These are phyloP conservation scores for Chaetomium tenue DNA, from an alignment of 495 filamentous ascomycete species.

Conservation along the genomic window DNA sequence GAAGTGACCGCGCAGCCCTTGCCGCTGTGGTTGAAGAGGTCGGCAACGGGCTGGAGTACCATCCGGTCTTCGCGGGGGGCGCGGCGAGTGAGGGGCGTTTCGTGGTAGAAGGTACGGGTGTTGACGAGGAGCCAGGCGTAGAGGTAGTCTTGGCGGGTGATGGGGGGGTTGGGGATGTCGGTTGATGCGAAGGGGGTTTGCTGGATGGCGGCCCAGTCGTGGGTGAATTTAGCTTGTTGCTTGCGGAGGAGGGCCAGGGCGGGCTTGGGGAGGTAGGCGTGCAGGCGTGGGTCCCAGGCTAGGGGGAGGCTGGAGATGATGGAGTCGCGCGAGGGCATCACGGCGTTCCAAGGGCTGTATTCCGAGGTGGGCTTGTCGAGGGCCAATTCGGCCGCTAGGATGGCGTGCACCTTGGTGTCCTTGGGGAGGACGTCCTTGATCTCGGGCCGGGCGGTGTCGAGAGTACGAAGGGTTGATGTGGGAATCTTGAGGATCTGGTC, in stretches of 20 bases:
- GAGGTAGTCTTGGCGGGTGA: slow-evolving; percentile 55
- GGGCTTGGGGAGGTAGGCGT: slow-evolving; percentile 47
- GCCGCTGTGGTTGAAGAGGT: slow-evolving; percentile 78
- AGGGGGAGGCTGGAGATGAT: slow-evolving; percentile 66
- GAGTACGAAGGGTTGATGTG: slow-evolving; percentile 58
- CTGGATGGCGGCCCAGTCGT: slow-evolving; percentile 58
- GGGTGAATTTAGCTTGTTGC: slow-evolving; percentile 61
- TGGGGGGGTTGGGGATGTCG: slow-evolving; percentile 5
- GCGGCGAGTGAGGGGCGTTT: slow-evolving; percentile 42
- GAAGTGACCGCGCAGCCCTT: slow-evolving; percentile 63
- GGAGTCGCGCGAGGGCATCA: slow-evolving; percentile 61
- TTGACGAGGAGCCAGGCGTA: slow-evolving; percentile 83
- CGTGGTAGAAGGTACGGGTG: slow-evolving; percentile 77
- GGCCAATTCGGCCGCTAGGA: slow-evolving; percentile 68
- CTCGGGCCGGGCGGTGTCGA: slow-evolving; percentile 55
- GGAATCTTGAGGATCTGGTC: slow-evolving; percentile 64
- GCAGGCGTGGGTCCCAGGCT: slow-evolving; percentile 57
- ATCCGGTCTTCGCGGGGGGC: slow-evolving; percentile 66
- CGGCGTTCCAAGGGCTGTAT: slow-evolving; percentile 60
- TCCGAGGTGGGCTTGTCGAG: slow-evolving; percentile 41
- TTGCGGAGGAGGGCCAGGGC: slow-evolving; percentile 53
- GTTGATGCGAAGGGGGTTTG: neutral
- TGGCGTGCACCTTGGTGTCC: slow-evolving; percentile 61
- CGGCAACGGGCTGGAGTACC: slow-evolving; percentile 79
- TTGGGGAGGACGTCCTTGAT: slow-evolving; percentile 48